Base-by-base conservation (phyloP, 768 basidiomycete species). In the Obba rivulosa region DNA sequence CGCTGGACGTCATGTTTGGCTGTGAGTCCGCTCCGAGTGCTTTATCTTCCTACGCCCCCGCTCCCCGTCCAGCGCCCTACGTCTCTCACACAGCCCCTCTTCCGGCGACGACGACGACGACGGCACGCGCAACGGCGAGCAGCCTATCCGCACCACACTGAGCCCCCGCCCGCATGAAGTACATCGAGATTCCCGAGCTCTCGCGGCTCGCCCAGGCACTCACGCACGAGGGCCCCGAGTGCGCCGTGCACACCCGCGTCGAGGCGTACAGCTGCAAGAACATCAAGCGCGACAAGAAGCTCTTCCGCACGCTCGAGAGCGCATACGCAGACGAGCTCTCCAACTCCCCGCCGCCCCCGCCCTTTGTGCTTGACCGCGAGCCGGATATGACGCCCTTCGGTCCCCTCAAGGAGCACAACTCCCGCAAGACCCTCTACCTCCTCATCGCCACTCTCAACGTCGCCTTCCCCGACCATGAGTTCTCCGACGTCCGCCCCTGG, bases 181-280 rank as follows among this genome's bases (percentile, higher is more conserved):
- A 84, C 71, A 85, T 94, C 57, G 87, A 93, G 61, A 76, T 78
- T 43, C 87, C 89, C n/a, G 80, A 84, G 38, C 74, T 94, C 3
- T 80, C 84, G 11, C 77, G 77, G 46, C 80, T 96, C 49, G 82
- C 86, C 0, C 80, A 85, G 61, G 79, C 83, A 14, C 83, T 94
- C 41, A 84, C 85, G 4, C 87, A 90, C 65, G 86, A 91, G 55
- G 89, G 92, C 10, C 80, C 86, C 41, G 89, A 93, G 67, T 91
- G 90, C 66, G 78, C 83, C 4, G 91, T 95, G 7, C 84, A 91
- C 69, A 92, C 91, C 39, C 81, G 92, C 56, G 85, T 98, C 67
- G 95, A 97, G 68, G 94, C 92, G 0, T 99, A 97, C 75, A 90
- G 87, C 62, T 93, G 92, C 79, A 99, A 99, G 79, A 86, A 93